These are phyloP conservation scores for Pichiaceae sp. DNA, from an alignment of 1,139 yeast genomes.

Conservation along the genomic window DNA sequence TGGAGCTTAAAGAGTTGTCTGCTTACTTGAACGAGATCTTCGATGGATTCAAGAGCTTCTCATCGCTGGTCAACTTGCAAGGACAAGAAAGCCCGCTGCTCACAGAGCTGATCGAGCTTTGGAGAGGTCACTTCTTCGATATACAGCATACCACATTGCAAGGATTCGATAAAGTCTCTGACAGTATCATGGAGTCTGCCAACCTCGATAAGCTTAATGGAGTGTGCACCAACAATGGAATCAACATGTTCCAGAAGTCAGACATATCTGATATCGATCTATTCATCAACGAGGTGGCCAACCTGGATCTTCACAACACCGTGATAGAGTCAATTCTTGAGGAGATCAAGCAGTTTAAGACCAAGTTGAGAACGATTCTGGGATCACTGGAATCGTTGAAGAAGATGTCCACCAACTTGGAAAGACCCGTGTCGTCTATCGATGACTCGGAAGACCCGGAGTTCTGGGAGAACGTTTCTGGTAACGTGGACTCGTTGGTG, in stretches of 20 bases:
- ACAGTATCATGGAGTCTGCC: constrained; percentile 10
- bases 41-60: constrained; percentile 20
- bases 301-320: not conserved
- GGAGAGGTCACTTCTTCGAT: constrained; percentile 13
- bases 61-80: constrained; percentile 19
- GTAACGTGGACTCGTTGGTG: constrained; percentile 7
- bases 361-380: constrained; percentile 7
- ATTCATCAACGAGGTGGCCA: constrained; percentile 9
- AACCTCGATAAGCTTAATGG: constrained; percentile 6
- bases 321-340: constrained; percentile 10
- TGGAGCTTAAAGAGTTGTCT: constrained; percentile 12
- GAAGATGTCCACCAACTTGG: constrained; percentile 10
- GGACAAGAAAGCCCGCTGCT: constrained; percentile 4
- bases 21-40: constrained; percentile 12
- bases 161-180: constrained; percentile 13
- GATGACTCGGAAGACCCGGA: constrained; percentile 25
- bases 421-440: constrained; percentile 22
- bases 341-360: constrained; percentile 14
- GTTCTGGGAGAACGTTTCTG: constrained; percentile 17
- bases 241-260: constrained; percentile 12
- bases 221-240: constrained; percentile 11
- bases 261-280: constrained; percentile 13
- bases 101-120: constrained; percentile 10
- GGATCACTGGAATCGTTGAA: constrained; percentile 14
- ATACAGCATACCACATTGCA: constrained; percentile 9